Percentiles rank a stretch among this genome's conserved stretches.
Conservation (phyloP, 768 basidiomycete species). For the Lenzites betulinus region DNA sequence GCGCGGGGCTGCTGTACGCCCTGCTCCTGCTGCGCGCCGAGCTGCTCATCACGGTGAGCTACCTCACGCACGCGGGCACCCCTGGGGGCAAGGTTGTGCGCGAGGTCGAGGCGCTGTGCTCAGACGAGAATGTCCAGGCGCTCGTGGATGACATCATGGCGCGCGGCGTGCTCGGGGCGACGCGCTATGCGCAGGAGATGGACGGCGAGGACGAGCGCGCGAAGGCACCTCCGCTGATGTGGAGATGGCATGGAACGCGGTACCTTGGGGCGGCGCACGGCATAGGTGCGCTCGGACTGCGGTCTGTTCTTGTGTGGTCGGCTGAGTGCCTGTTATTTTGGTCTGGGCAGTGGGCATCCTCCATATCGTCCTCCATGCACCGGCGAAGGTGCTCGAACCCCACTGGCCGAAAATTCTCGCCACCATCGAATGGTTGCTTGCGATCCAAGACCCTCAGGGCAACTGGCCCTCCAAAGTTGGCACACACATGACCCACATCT, state of each 20-base stretch:
- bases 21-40: slow-evolving; percentile 46
- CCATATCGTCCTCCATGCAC: slow-evolving; percentile 50
- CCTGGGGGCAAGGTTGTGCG: slow-evolving; percentile 19
- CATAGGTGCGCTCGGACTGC: slow-evolving; percentile 42
- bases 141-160: slow-evolving; percentile 49
- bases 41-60: slow-evolving; percentile 21
- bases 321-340: not conserved
- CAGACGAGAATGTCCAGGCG: slow-evolving; percentile 36
- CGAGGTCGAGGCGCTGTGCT: slow-evolving; percentile 30
- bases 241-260: slow-evolving; percentile 58
- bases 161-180: slow-evolving; percentile 45
- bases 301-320: not conserved
- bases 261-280: slow-evolving; percentile 64
- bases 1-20: slow-evolving; percentile 57
- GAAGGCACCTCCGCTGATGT: slow-evolving; percentile 50
- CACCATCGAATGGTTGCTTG: slow-evolving; percentile 51
- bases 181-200: slow-evolving; percentile 35
- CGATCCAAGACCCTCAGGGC: slow-evolving; percentile 45
- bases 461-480: slow-evolving; percentile 54
- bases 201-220: slow-evolving; percentile 14
- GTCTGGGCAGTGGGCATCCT: slow-evolving; percentile 51
- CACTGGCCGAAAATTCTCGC: slow-evolving; percentile 44
- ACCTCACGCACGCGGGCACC: slow-evolving; percentile 8
- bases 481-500: slow-evolving; percentile 10
- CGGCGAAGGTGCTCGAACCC: slow-evolving; percentile 36